Evolutionary conservation across 176 grass and related monocot species (phyloP).

Genomic region (Triticum monococcum): DNA sequence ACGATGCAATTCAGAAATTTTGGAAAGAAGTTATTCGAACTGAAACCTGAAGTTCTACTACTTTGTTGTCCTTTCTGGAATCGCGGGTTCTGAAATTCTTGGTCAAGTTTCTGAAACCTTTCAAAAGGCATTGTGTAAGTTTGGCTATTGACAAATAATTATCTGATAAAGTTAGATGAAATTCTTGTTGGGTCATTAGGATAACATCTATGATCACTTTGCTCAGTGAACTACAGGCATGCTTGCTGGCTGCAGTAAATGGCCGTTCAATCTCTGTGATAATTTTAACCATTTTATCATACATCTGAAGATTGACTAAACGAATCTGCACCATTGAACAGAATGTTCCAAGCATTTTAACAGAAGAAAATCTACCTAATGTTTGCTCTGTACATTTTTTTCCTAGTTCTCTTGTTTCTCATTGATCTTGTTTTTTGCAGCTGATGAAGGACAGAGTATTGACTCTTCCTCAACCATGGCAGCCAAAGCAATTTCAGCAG

Average conservation of each 20-base stretch:
- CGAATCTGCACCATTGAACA: background rate
- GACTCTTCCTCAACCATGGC: background rate
- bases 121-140: background rate
- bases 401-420: background rate
- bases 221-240: background rate
- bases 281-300: background rate
- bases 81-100: background rate
- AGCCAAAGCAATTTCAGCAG: background rate
- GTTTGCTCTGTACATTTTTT: background rate
- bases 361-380: background rate
- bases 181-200: background rate
- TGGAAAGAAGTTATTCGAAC: constrained; percentile 28
- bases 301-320: background rate
- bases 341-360: background rate
- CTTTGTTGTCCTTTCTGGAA: background rate
- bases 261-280: background rate
- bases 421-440: background rate
- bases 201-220: background rate
- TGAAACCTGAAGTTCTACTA: background rate
- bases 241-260: background rate
- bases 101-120: background rate
- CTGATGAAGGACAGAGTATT: background rate
- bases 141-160: background rate
- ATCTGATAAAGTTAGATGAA: background rate
- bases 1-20: background rate